A percentile compares a stretch with the other conserved stretches of the same genome.
These are phyloP conservation scores for Aechmea fasciata DNA, from an alignment of 176 grass and related monocot species.

Conservation along the genomic window DNA sequence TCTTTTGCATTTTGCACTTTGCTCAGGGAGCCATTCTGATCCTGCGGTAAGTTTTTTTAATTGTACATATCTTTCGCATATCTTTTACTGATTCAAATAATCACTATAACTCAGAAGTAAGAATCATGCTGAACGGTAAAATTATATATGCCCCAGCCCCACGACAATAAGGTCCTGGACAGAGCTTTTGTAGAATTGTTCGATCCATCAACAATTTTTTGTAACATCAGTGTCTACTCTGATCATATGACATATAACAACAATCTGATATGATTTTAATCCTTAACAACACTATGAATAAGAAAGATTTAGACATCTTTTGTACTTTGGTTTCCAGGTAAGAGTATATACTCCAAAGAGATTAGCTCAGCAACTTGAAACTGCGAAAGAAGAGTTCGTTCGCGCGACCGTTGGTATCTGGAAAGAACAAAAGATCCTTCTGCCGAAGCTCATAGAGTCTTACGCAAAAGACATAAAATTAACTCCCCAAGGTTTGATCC, in stretches of 20 bases:
- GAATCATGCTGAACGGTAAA: neutral
- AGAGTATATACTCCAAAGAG: conserved; percentile 70
- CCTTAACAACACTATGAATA: neutral
- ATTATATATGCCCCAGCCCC: no score
- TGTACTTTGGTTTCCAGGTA: conserved; percentile 33
- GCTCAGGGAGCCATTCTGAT: conserved; percentile 99
- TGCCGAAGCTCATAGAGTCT: conserved; percentile 66
- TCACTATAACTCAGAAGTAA: conserved; percentile 16
- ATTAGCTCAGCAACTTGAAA: conserved; percentile 79
- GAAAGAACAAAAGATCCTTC: conserved; percentile 81
- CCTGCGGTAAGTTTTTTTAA: conserved; percentile 59
- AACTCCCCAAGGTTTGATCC: conserved; percentile 57
- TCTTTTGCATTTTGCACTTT: conserved; percentile 89
- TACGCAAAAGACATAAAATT: conserved; percentile 86
- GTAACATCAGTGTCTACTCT: no score
- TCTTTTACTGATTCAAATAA: neutral
- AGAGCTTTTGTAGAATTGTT: no score
- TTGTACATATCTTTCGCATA: neutral
- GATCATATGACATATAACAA: no score
- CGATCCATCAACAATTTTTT: no score
- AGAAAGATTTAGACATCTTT: neutral
- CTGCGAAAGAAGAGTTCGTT: conserved; percentile 84
- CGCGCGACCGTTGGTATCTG: conserved; percentile 76
- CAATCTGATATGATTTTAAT: no score
- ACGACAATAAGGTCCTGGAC: no score